Evolutionary conservation across 2,329 filamentous ascomycete genomes (phyloP), one percentile per base, ranked within the genome.

Genomic region (Sarocladiaceae sp.): DNA sequence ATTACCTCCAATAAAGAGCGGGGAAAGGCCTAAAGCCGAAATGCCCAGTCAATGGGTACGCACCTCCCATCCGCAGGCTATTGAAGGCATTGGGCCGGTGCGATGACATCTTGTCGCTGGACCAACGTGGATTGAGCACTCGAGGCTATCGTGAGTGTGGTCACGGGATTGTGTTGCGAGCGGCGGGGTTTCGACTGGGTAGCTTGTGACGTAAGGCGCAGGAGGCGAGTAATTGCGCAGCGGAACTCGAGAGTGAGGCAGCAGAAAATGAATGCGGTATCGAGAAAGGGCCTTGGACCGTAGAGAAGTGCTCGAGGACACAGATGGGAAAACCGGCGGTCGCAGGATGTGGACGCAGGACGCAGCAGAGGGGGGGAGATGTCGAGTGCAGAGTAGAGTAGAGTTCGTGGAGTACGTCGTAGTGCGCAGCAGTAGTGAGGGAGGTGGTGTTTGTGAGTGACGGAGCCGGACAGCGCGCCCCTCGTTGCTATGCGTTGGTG

Each of bases 1-100:
- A 29, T 27, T 27, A 24, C 26, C 6, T 24, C 48, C 42, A 48
- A 48, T 46, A 45, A 39, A 51, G 31, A 53, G 50, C 37, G 52
- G 45, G 45, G 21, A 19, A 43, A 40, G 19, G 37, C 44, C 27
- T 34, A 44, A 48, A 47, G 50, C 34, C 44, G 44, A 43, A 21
- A 4, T 21, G 27, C 15, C 9, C 44, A 12, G 35, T 34, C 43
- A 44, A 44, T 33, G 48, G 35, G 18, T 33, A 59, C 88, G 83
- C 77, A 96, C 91, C 93, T 81, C 91, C 93, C 89, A 97, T 96
- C 73, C 91, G 87, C 74, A 97, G 65, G 59, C 71, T 78, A 62
- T 76, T 79, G 72, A 97, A 95, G 63, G 88, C 84, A 76, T 88
- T 85, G 67, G 90, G 86, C 75, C 90, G 80, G 73, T 84, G 93